Percentiles rank a stretch among this genome's conserved stretches.
Conservation (phyloP, 257 asterid genomes). For the Vinca minor region DNA sequence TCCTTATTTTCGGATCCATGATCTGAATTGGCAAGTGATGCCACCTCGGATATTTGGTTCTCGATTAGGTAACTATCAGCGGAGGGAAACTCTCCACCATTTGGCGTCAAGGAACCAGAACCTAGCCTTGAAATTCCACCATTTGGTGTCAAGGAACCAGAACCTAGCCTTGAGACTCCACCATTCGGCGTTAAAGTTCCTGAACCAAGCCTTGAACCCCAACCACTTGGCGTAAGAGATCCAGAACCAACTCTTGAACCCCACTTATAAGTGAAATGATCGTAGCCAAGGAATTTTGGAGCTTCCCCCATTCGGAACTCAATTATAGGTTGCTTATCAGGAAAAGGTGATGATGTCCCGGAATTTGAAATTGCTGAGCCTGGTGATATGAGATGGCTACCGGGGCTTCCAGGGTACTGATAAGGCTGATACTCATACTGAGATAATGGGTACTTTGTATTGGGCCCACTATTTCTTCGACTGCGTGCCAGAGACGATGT, state of each 20-base stretch:
- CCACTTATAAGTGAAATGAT: constrained; percentile 60
- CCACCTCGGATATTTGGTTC: constrained; percentile 51
- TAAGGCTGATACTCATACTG: constrained; percentile 79
- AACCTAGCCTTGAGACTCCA: constrained; percentile 43
- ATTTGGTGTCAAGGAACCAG: constrained; percentile 54
- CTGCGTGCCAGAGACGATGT: constrained; percentile 63
- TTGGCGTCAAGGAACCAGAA: constrained; percentile 58
- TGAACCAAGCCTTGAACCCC: constrained; percentile 44
- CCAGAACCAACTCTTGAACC: constrained; percentile 82
- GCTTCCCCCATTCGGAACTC: constrained; percentile 50
- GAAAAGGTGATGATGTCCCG: constrained; percentile 82
- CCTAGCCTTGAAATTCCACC: constrained; percentile 39
- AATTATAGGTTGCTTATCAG: constrained; percentile 42
- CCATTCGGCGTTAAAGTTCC: constrained; percentile 60
- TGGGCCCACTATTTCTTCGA: constrained; percentile 39
- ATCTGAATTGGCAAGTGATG: constrained; percentile 58
- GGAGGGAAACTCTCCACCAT: constrained; percentile 34
- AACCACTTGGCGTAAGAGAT: constrained; percentile 48
- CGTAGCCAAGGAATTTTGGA: constrained; percentile 60
- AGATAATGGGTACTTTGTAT: constrained; percentile 47
- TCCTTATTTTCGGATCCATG: constrained; percentile 35
- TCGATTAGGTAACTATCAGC: constrained; percentile 34
- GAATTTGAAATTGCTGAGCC: constrained; percentile 77
- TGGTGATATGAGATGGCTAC: constrained; percentile 58
- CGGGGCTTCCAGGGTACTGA: constrained; percentile 79